Conservation (phyloP, 805 yeast genomes). For the Saturnispora quitensis region DNA sequence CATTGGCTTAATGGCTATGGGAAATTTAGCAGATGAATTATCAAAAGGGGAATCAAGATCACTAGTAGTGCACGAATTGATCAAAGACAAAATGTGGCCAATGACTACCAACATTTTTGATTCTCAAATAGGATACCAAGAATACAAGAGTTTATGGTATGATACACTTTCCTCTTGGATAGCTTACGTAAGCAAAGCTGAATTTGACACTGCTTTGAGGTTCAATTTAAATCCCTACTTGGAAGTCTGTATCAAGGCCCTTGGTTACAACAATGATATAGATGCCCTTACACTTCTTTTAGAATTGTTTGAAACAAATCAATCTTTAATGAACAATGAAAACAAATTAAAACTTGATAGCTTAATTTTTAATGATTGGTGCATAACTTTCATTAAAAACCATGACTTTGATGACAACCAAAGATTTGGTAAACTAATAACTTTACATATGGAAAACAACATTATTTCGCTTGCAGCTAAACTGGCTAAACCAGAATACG, state of each 20-base stretch:
- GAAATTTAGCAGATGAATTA: conserved; percentile 3
- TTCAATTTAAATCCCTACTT: conserved; percentile 20
- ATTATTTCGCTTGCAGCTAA: conserved; percentile 33
- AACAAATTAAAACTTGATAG: conserved; percentile 25
- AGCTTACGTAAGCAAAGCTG: conserved; percentile 30
- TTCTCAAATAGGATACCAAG: neutral
- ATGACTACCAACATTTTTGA: neutral
- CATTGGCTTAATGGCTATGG: neutral
- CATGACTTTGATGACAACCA: conserved; percentile 27
- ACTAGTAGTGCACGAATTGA: conserved; percentile 1
- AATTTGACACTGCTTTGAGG: conserved; percentile 24
- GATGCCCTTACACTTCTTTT: conserved; percentile 29
- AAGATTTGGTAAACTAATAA: conserved; percentile 36
- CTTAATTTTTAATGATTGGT: conserved; percentile 39
- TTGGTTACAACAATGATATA: conserved; percentile 13
- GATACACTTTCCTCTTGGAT: conserved; percentile 30
- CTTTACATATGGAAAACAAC: conserved; percentile 40
- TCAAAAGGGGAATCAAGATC: conserved; percentile 4
- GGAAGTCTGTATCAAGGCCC: conserved; percentile 13
- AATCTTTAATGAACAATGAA: conserved; percentile 29
- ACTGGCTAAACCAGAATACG: conserved; percentile 28
- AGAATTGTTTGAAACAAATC: conserved; percentile 39
- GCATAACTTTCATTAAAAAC: conserved; percentile 29
- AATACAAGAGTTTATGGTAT: conserved; percentile 17
- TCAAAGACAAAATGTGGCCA: conserved; percentile 8